phyloP scores from a whole-genome alignment of 2,329 filamentous ascomycete species.

The Sporothrix phasma region DNA sequence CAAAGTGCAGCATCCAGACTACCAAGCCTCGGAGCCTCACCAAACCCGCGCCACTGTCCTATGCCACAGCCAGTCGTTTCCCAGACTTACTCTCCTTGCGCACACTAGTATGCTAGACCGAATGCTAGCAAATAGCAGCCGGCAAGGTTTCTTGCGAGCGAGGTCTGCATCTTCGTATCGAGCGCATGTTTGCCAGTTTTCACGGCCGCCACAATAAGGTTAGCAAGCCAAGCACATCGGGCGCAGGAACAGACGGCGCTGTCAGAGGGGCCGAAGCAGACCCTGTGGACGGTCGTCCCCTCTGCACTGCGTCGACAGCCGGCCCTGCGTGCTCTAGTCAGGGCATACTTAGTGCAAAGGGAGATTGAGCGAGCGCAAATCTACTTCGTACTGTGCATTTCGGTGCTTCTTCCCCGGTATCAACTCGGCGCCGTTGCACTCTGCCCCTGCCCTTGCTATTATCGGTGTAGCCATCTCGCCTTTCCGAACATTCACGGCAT shows the following conservation, averaged over 20 bases:
- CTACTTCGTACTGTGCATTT: background rate
- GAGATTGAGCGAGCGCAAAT: background rate
- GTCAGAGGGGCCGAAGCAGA: background rate
- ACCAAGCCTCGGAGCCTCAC: slow-evolving; percentile 8
- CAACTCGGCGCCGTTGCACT: background rate
- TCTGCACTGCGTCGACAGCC: background rate
- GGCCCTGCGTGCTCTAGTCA: background rate
- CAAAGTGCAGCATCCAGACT: background rate
- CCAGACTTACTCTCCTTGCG: background rate
- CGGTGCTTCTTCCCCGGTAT: background rate
- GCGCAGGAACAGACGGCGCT: slow-evolving; percentile 1
- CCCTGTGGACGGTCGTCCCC: background rate
- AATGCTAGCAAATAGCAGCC: background rate
- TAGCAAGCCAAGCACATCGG: background rate
- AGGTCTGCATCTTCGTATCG: background rate
- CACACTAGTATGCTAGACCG: background rate
- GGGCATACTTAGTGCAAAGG: background rate
- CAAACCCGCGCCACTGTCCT: background rate
- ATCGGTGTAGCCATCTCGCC: background rate
- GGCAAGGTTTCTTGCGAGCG: background rate
- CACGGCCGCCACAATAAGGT: background rate
- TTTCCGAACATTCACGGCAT: background rate
- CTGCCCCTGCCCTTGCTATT: background rate
- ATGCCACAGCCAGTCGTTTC: background rate
- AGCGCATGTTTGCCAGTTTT: background rate